Evolutionary conservation across 1,139 yeast species (phyloP), one percentile per base, ranked within the genome.

Genomic region (Blastobotrys arbuscula): DNA sequence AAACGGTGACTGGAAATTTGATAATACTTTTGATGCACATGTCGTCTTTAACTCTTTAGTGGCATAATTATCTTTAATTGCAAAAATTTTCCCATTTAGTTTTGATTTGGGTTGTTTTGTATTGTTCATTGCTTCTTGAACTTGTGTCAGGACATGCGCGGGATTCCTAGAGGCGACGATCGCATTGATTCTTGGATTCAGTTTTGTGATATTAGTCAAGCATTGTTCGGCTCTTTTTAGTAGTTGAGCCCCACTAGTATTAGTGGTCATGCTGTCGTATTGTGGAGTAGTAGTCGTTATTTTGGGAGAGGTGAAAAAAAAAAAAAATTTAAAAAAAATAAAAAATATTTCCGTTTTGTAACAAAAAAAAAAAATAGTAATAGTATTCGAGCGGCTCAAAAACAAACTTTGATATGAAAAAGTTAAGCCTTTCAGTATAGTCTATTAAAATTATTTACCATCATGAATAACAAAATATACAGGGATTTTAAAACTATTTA

Each of bases 21-120:
- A 44, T 28, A 56, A 53, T 16, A 83, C 77, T 42, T 68, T 65
- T 0, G 97, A 89, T 0, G 82, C 84, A 58, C 96, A 84, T 0
- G 96, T 84, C 0, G 96, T 86, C 2, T 82, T 77, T 42, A 74
- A 74, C 12, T 74, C 74, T 12, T 65, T 69, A 0, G 96, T 83
- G 40, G 79, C 78, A 47, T 89, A 82, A 62, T 88, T 89, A 64
- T 90, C 97, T 60, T 92, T 92, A 26, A 82, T 64, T 0, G 81
- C 84, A 21, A 70, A 65, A 1, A 67, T 61, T 3, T 62, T 58
- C 8, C 68, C 67, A 2, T 55, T 45, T 37, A 67, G 34, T 39
- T 19, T 16, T 9, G 47, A 44, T 23, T 18, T n/a, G 4, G 33
- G 5, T 9, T 10, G 4, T 20, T 35, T 9, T 4, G 6, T n/a